A percentile compares a stretch with the other conserved stretches of the same genome.
Evolutionary conservation across 148 eudicot species (phyloP).

Genomic region (Rhododendron kiyosumense): DNA sequence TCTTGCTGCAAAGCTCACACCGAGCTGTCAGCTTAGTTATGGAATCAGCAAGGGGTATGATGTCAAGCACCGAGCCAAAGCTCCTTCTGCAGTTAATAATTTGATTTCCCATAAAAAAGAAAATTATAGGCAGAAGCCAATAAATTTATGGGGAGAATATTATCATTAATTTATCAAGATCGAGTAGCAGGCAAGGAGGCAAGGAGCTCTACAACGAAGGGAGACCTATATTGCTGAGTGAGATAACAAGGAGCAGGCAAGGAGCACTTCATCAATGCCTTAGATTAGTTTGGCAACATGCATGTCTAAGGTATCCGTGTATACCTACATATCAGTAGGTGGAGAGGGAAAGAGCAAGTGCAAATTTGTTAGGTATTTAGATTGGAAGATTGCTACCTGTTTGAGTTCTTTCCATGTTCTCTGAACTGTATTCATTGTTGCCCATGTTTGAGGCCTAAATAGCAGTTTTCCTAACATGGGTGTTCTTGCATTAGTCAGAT

Average conservation of each 20-base stretch:
- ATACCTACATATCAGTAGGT: neutral
- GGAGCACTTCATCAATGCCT: neutral
- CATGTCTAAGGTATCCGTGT: neutral
- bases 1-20: conserved; percentile 73
- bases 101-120: neutral
- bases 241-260: neutral
- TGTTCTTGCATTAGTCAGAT: neutral
- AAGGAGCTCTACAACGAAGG: neutral
- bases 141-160: neutral
- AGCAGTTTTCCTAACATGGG: neutral
- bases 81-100: conserved; percentile 48
- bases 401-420: neutral
- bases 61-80: conserved; percentile 76
- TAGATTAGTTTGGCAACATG: neutral
- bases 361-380: neutral
- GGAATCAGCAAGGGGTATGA: conserved; percentile 84
- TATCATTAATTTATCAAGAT: neutral
- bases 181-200: neutral
- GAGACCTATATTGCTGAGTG: neutral
- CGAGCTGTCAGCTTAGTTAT: conserved; percentile 87
- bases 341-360: neutral
- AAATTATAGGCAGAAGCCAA: neutral
- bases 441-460: neutral
- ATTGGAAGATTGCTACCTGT: neutral
- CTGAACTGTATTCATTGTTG: neutral